Base-by-base conservation (phyloP, 2,329 filamentous ascomycete species). In the Fusarium pilosicola region DNA sequence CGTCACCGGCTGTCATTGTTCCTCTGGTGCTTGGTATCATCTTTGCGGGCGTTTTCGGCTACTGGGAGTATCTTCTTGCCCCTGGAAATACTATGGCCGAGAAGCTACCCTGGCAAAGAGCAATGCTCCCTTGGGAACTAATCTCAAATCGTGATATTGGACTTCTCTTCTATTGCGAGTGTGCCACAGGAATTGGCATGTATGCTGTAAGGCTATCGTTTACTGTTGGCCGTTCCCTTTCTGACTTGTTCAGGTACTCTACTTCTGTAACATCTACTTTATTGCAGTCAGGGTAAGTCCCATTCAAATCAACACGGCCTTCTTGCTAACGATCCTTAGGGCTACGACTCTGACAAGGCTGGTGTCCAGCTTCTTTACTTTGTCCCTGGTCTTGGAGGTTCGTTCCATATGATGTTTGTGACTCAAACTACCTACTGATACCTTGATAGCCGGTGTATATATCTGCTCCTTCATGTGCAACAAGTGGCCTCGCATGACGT, bases 241-340 rank as follows among this genome's bases (percentile, higher is more conserved):
- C 86, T 78, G 83, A 86, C 18, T 42, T 46, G 26, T 34, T 41
- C 30, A 82, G 81, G 88, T 91, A 2, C 88, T 93, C 72, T 93
- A 93, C 79, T 93, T 93, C 74, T 88, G 91, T 73, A 89, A 88
- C 22, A 86, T 93, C 24, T 93, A 92, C 79, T 93, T 93, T 78
- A 88, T 88, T 5, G 81, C 92, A 22, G 90, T 92, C 8, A 79
- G 80, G 75, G 81, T 81, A 70, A 57, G 75, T 66, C 38, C 13
- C n/a, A 5, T 24, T 7, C 15, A 9, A 7, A 6, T 32, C 5
- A 18, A 26, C 2, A 20, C 13, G 6, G 26, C n/a, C 12, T 32
- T 17, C 14, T 24, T 22, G 11, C 32, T 70, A 36, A 70, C 32
- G 20, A 10, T 10, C 5, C 12, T 1, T 82, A 89, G 79, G 85